phyloP scores from a whole-genome alignment of 306 rosid species.

The Vigna trinervia region DNA sequence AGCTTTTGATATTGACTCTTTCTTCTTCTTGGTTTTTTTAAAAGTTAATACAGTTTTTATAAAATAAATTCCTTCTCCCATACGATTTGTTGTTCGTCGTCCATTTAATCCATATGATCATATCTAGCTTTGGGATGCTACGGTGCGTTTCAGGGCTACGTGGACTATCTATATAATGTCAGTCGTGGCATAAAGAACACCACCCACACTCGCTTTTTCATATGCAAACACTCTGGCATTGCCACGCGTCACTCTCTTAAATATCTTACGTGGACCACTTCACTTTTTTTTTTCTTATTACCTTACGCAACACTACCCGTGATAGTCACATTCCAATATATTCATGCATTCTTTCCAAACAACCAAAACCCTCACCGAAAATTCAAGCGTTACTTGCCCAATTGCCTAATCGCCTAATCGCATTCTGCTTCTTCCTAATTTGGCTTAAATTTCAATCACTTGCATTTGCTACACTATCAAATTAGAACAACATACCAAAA shows the following conservation, averaged over 20 bases:
- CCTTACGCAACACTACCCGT: no score
- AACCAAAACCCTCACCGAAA: background rate
- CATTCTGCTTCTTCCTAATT: background rate
- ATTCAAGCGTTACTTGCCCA: background rate
- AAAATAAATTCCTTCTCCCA: no score
- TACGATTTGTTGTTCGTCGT: no score
- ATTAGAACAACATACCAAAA: background rate
- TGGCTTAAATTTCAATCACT: background rate
- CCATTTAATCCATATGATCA: no score
- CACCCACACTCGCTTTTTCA: background rate
- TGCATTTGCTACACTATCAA: background rate
- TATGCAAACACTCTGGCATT: background rate
- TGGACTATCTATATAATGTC: background rate
- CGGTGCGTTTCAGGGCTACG: background rate
- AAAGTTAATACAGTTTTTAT: no score
- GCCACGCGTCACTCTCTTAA: background rate
- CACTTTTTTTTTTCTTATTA: background rate
- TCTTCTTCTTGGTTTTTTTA: no score
- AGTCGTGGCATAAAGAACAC: slow-evolving; percentile 3
- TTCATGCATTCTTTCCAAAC: background rate
- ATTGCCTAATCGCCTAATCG: background rate
- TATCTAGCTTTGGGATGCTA: no score
- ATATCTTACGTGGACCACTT: background rate
- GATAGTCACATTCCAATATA: background rate
- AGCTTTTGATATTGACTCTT: no score